Evolutionary conservation across 1,139 yeast genomes (phyloP), one percentile per base, ranked within the genome.

Genomic region (Suhomyces atakaporum): DNA sequence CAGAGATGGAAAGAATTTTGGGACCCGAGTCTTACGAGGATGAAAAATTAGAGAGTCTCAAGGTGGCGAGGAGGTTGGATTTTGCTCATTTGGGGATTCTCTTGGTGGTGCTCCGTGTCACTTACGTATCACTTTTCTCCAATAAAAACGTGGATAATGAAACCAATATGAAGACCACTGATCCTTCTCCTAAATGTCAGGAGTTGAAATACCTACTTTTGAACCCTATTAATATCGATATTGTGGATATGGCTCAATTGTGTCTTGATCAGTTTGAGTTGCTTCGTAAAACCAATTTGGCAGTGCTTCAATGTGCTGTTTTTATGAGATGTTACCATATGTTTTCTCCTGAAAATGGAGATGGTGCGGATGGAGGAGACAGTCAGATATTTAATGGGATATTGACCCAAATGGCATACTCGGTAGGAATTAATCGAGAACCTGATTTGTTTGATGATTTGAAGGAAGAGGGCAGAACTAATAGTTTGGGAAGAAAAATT

Each of bases 211-310:
- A 68, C 46, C 55, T 80, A 11, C 48, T 77, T 30, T 50, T 59
- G 2, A 64, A 74, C 41, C 82, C 83, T 3, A 64, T 79, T 22
- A 66, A 71, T 18, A 55, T 69, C 29, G 71, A 73, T 24, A 59
- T 62, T 14, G 61, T 75, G 13, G 64, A 62, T 34, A 66, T 75
- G 36, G 82, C 84, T 0, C 76, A 73, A 42, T 57, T 65, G 39
- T 79, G 84, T 47, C 55, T 79, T 25, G 67, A 69, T 40, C 79
- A 75, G 44, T 78, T 79, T 52, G 69, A 72, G 30, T 41, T 77
- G 13, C 50, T 73, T 27, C 57, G 75, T 37, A 67, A 75, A 38
- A 70, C 78, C 13, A 71, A 75, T 10, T 49, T 79, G 16, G 68
- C 72, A 0, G 68, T 77, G 5, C 60, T 79, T 21, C 83, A 78